phyloP scores from a whole-genome alignment of 140 eudicot genomes.

The Oenanthe javanica region DNA sequence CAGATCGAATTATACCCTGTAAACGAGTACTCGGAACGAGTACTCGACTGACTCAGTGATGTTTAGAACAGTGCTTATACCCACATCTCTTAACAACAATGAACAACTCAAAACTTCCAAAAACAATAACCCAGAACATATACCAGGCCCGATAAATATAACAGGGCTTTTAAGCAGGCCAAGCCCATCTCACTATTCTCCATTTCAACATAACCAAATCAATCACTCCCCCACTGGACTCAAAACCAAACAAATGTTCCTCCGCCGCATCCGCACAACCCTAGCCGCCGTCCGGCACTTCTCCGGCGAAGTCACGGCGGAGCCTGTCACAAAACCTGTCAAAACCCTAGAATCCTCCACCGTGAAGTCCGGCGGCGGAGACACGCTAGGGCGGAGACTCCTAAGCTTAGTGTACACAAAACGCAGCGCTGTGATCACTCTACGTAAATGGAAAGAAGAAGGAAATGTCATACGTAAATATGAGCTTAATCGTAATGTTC shows the following conservation, averaged over 20 bases:
- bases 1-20: too few relatives aligned
- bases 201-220: too few relatives aligned
- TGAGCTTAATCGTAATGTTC: constrained; percentile 74
- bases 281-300: constrained; percentile 46
- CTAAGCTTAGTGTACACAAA: constrained; percentile 54
- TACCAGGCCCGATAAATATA: neutral
- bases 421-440: constrained; percentile 64
- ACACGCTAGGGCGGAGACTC: constrained; percentile 68
- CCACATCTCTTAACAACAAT: neutral
- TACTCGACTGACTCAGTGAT: too few relatives aligned
- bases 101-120: too few relatives aligned
- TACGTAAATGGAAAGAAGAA: constrained; percentile 78
- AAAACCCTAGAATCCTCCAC: constrained; percentile 2
- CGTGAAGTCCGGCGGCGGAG: constrained; percentile 37
- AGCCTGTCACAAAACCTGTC: neutral
- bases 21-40: too few relatives aligned
- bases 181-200: neutral
- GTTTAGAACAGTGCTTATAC: neutral
- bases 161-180: neutral
- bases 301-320: constrained; percentile 32
- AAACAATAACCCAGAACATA: neutral
- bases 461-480: constrained; percentile 61
- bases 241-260: constrained; percentile 19
- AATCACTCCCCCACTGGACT: rapidly evolving
- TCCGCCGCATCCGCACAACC: constrained; percentile 46